These are phyloP conservation scores for Hypomontagnella submonticulosa DNA, from an alignment of 495 filamentous ascomycete genomes.

Conservation along the genomic window DNA sequence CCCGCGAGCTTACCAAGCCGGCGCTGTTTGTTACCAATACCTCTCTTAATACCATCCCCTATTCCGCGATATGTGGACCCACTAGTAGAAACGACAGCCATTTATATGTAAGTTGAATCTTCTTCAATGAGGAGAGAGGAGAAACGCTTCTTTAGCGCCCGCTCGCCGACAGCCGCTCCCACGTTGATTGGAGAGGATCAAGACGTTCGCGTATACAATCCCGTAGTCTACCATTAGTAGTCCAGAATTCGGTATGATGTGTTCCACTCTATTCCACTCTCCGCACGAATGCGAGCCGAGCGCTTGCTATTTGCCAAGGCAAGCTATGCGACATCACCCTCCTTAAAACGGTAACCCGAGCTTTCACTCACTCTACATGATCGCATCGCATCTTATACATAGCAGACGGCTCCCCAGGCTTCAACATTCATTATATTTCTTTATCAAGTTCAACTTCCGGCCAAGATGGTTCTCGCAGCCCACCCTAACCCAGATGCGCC, in stretches of 20 bases:
- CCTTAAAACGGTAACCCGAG: slow-evolving; percentile 12
- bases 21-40: too few species aligned
- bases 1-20: too few species aligned
- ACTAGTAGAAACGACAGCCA: too few species aligned
- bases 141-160: slow-evolving; percentile 4
- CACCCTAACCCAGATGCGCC: slow-evolving; percentile 41
- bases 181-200: slow-evolving; percentile 38
- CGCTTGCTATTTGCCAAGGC: slow-evolving; percentile 26
- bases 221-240: slow-evolving; percentile 12
- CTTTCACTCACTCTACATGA: neutral
- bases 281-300: slow-evolving; percentile 40
- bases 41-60: too few species aligned
- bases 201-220: slow-evolving; percentile 7
- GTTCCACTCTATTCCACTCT: slow-evolving; percentile 20
- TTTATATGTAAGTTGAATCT: slow-evolving; percentile 33
- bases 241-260: slow-evolving; percentile 40
- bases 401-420: too few species aligned
- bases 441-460: neutral
- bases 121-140: slow-evolving; percentile 31
- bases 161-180: slow-evolving; percentile 8
- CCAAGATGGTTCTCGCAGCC: slow-evolving; percentile 43
- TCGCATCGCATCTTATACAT: too few species aligned
- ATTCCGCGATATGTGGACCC: too few species aligned
- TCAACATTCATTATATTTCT: neutral
- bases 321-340: slow-evolving; percentile 3